Base-by-base conservation (phyloP, 768 basidiomycete genomes). In the Suillus subaureus region DNA sequence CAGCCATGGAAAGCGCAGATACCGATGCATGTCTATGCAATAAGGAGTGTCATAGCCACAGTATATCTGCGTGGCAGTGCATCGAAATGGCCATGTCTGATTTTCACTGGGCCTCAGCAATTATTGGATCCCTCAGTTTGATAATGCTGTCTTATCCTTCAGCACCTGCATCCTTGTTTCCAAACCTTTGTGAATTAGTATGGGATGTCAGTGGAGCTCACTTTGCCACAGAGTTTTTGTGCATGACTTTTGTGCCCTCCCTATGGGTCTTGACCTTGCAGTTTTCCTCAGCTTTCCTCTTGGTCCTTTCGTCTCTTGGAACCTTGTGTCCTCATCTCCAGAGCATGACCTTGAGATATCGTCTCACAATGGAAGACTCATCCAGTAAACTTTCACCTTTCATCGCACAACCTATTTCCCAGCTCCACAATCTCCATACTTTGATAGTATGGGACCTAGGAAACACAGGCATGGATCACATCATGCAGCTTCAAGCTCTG, bases 181-280 rank as follows among this genome's bases (percentile, higher is more conserved):
- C 74, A 0, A 73, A 71, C 57, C 31, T 74, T 23, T 64, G 35
- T 1, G 64, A 67, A 37, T 31, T 74, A 23, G 66, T 62, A 12
- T 74, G 73, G 74, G 73, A 70, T 49, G 73, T 74, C 11, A 58
- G 63, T 39, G 62, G 68, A 26, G 68, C 71, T 62, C 35, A 63
- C 1, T 45, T 62, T 31, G 68, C 70, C 66, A 58, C 71, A 1
- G 73, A 73, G 33, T 68, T 74, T 47, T 28, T 74, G 37, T 68
- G 66, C 28, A 67, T 74, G 31, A 35, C 73, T 23, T 71, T 73
- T 12, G 68, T 73, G 21, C 68, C 73, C 21, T 21, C 72, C 7
- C 51, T 74, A 21, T 6, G 12, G 47, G 47, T 23, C 23, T 23
- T 49, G 47, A 49, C 11, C 23, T 13, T 49, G 47, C 12, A 3